phyloP scores from a whole-genome alignment of 352 stramenopile genomes.

The Phytophthora meadii region DNA sequence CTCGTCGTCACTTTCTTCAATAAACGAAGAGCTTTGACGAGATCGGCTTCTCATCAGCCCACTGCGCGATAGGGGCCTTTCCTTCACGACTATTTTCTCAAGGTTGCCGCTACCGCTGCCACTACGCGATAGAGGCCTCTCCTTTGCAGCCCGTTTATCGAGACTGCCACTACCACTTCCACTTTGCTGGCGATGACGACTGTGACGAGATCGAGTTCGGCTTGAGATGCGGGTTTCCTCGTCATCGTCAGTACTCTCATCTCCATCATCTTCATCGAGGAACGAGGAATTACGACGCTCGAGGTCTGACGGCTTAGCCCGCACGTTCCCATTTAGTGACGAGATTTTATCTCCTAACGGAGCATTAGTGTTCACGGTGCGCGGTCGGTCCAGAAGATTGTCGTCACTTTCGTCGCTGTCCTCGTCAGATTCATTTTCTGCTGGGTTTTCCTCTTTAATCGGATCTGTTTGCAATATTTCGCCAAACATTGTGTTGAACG shows the following conservation, averaged over 20 bases:
- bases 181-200: slow-evolving; percentile 36
- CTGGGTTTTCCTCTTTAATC: slow-evolving; percentile 72
- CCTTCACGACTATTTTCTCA: slow-evolving; percentile 25
- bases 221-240: slow-evolving; percentile 25
- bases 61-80: slow-evolving; percentile 24
- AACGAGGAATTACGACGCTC: slow-evolving; percentile 42
- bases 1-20: slow-evolving; percentile 41
- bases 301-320: slow-evolving; percentile 24
- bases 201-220: slow-evolving; percentile 25
- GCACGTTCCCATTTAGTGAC: slow-evolving; percentile 24
- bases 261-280: slow-evolving; percentile 40
- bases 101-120: slow-evolving; percentile 29
- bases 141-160: slow-evolving; percentile 25
- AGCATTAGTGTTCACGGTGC: slow-evolving; percentile 15
- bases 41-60: slow-evolving; percentile 26
- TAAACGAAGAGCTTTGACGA: slow-evolving; percentile 38
- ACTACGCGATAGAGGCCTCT: slow-evolving; percentile 25
- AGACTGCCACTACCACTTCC: slow-evolving; percentile 31
- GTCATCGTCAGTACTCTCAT: slow-evolving; percentile 44
- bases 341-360: slow-evolving; percentile 29
- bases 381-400: slow-evolving; percentile 25
- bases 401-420: slow-evolving; percentile 46
- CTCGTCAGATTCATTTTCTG: slow-evolving; percentile 59
- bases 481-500: slow-evolving; percentile 64
- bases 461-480: slow-evolving; percentile 53